Evolutionary conservation across 2,329 filamentous ascomycete genomes (phyloP), one percentile per base, ranked within the genome.

Genomic region (Exserohilum rostratum): DNA sequence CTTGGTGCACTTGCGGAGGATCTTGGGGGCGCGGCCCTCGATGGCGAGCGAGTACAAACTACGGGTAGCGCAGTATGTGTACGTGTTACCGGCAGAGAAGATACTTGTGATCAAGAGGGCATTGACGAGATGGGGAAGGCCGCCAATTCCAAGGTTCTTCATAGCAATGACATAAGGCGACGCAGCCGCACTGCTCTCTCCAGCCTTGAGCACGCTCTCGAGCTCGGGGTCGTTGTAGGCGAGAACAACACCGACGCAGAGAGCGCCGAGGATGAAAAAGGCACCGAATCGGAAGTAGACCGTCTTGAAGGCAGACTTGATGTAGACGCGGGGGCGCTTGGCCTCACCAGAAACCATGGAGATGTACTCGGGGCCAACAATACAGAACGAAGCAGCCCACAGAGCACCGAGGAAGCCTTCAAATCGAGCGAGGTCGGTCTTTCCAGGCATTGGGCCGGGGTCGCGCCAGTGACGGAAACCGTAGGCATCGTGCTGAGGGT

Each of bases 191-290:
- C 66, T 68, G 33, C 66, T 72, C 20, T 65, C 61, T 20, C 58
- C 66, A 31, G 66, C 61, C 6, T 46, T 58, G 33, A 75, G 62
- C 9, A 75, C 70, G 0, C 83, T 87, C 33, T 91, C 78, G 50
- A 89, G 89, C 11, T 89, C 90, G 7, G 90, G 78, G 46, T 93
- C 85, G 60, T 91, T 85, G 57, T 87, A 85, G 0, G 89, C 88
- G 18, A 77, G 57, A 27, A 78, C 71, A 27, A 80, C 76, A 22
- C 79, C 78, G 11, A 78, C 74, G 55, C 74, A 77, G 13, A 81
- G 66, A 6, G 78, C 77, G 17, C 77, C 77, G 1, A 77, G 69
- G 50, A 80, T 77, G 67, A 80, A 80, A 70, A 81, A 80, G 59
- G 77, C 65, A 31, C 74, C 76, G 46, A 80, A 78, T 46, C 79